A percentile compares a stretch with the other conserved stretches of the same genome.
Evolutionary conservation across 306 rosid genomes (phyloP).

Genomic region (Trichosanthes truncata): DNA sequence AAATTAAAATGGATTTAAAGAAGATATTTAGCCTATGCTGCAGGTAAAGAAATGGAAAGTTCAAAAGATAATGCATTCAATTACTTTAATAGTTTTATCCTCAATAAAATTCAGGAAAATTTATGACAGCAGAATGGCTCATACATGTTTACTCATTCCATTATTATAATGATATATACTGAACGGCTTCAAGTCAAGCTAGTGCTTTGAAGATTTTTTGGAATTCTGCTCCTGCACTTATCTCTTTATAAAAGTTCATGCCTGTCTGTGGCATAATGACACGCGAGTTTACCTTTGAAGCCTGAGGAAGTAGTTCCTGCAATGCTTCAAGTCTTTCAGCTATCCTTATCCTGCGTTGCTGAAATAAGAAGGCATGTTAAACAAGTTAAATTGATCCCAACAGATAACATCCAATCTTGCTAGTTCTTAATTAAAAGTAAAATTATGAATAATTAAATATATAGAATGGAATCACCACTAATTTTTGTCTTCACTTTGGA

Average conservation of each 20-base stretch:
- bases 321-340: conserved; percentile 53
- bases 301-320: conserved; percentile 60
- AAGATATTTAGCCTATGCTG: neutral
- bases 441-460: neutral
- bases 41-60: neutral
- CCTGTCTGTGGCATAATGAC: neutral
- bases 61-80: neutral
- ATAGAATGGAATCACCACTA: neutral
- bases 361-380: conserved; percentile 14
- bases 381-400: conserved; percentile 2
- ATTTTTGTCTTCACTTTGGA: neutral
- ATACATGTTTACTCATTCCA: neutral
- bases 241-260: neutral
- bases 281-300: conserved; percentile 42
- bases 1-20: conserved; percentile 9
- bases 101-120: neutral
- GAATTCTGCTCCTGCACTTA: neutral
- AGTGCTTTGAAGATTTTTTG: neutral
- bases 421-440: neutral
- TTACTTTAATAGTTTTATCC: neutral
- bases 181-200: neutral
- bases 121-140: neutral
- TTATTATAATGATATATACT: neutral
- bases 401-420: neutral
- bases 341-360: conserved; percentile 65